A percentile compares a stretch with the other conserved stretches of the same genome.
These are phyloP conservation scores for Arthroderma sp. DNA, from an alignment of 2,329 filamentous ascomycete genomes.

Conservation along the genomic window DNA sequence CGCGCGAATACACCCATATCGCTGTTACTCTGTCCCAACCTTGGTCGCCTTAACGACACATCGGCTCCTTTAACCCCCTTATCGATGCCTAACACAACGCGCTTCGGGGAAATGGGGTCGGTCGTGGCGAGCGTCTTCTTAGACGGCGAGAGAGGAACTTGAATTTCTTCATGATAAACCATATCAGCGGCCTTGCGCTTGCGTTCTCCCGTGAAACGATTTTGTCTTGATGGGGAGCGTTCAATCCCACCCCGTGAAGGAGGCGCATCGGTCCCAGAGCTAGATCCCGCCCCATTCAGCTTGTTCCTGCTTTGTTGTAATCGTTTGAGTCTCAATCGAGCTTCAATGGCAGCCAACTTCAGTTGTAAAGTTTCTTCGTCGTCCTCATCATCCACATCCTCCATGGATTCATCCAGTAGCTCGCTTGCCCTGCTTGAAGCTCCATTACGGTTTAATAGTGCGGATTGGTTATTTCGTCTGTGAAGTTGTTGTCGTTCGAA, in stretches of 20 bases:
- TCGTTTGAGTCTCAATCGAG: constrained; percentile 74
- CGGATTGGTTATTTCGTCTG: constrained; percentile 51
- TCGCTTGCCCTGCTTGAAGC: constrained; percentile 6
- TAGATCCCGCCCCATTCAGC: constrained; percentile 20
- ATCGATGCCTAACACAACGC: constrained; percentile 75
- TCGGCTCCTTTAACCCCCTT: constrained; percentile 71
- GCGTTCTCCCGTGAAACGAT: constrained; percentile 10
- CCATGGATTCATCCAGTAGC: constrained; percentile 12
- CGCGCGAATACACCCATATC: no score
- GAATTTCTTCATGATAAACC: constrained; percentile 32
- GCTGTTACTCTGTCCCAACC: constrained; percentile 3
- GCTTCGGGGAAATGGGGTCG: constrained; percentile 59
- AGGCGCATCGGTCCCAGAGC: constrained; percentile 13
- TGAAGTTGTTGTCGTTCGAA: constrained; percentile 55
- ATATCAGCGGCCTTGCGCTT: constrained; percentile 11
- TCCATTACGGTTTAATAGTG: constrained; percentile 9
- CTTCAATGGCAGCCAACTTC: constrained; percentile 77
- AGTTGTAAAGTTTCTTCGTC: constrained; percentile 84
- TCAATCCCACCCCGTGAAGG: no score
- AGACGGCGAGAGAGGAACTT: constrained; percentile 65
- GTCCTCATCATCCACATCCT: constrained; percentile 47
- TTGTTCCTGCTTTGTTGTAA: constrained; percentile 52
- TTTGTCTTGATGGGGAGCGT: not conserved
- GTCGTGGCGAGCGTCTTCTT: constrained; percentile 35
- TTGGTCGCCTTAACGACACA: constrained; percentile 66